phyloP scores from a whole-genome alignment of 2,329 filamentous ascomycete genomes.

The Colletotrichum tanaceti region DNA sequence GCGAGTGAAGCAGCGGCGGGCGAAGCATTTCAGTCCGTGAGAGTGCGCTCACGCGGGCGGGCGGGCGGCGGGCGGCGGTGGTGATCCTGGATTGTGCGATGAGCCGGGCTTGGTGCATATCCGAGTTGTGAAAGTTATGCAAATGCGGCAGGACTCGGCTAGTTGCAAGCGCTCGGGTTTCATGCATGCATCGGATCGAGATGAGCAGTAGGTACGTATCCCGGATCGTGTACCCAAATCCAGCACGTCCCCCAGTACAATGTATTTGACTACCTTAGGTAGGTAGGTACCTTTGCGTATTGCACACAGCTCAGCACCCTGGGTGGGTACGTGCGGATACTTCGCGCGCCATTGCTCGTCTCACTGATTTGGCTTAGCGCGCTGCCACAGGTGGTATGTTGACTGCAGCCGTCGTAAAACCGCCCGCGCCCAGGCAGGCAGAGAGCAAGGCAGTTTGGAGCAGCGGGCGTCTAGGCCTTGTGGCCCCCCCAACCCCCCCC shows the following conservation, averaged over 20 bases:
- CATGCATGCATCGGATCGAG: neutral
- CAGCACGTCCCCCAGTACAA: too few relatives aligned
- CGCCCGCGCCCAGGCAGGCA: neutral
- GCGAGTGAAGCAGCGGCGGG: neutral
- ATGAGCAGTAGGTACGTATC: too few relatives aligned
- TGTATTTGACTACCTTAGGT: too few relatives aligned
- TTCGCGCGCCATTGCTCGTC: constrained; percentile 2
- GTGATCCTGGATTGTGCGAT: constrained; percentile 6
- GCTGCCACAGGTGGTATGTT: neutral
- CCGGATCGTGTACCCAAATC: too few relatives aligned
- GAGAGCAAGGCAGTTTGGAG: too few relatives aligned
- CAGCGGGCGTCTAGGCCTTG: neutral
- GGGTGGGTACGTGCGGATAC: too few relatives aligned
- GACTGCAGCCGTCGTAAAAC: constrained; percentile 26
- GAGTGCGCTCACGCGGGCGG: constrained; percentile 24
- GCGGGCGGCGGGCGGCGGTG: neutral
- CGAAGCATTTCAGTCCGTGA: constrained; percentile 1
- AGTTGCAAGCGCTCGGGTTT: constrained; percentile 7
- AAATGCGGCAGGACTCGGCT: neutral
- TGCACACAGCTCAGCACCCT: too few relatives aligned
- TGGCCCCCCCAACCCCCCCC: too few relatives aligned
- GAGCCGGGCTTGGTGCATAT: constrained; percentile 27
- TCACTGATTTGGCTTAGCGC: neutral
- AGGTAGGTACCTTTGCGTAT: too few relatives aligned
- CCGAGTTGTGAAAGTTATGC: constrained; percentile 3